Conservation (phyloP, 768 basidiomycete species). For the Megacollybia marginata region DNA sequence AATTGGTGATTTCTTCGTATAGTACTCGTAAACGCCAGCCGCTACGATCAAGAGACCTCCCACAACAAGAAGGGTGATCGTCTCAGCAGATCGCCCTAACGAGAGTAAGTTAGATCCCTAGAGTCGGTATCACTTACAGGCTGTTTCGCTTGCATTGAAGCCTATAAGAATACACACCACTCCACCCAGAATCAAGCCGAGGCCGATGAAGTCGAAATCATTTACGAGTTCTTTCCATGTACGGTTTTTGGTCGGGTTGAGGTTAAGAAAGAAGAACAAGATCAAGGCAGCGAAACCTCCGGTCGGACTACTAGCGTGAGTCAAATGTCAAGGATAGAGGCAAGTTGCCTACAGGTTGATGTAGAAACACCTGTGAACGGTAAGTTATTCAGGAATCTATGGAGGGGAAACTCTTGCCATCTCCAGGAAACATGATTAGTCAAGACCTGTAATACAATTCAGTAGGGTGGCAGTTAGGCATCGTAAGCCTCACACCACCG, state of each 20-base stretch:
- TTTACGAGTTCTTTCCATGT: conserved; percentile 48
- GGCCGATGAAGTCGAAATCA: conserved; percentile 69
- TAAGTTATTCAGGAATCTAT: background rate
- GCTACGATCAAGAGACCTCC: conserved; percentile 46
- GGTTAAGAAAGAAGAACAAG: conserved; percentile 68
- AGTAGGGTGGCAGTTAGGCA: background rate
- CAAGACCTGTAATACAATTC: conserved; percentile 37
- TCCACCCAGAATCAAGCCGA: conserved; percentile 54
- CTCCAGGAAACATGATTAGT: conserved; percentile 75
- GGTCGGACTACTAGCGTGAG: conserved; percentile 46
- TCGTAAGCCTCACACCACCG: conserved; percentile 57
- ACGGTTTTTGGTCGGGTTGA: conserved; percentile 65
- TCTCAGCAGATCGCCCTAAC: conserved; percentile 50
- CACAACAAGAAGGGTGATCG: conserved; percentile 53
- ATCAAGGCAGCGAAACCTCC: conserved; percentile 57
- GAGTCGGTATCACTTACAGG: conserved; percentile 39
- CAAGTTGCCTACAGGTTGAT: conserved; percentile 54
- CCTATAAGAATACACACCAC: conserved; percentile 64
- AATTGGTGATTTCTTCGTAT: conserved; percentile 63
- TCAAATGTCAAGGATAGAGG: background rate
- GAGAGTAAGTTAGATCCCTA: background rate
- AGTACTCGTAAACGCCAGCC: conserved; percentile 50
- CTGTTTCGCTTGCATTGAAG: conserved; percentile 61
- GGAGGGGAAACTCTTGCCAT: conserved; percentile 37
- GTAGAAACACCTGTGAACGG: conserved; percentile 54